Evolutionary conservation across 108 stramenopile species (phyloP).

Genomic region (Skeletonema potamos): DNA sequence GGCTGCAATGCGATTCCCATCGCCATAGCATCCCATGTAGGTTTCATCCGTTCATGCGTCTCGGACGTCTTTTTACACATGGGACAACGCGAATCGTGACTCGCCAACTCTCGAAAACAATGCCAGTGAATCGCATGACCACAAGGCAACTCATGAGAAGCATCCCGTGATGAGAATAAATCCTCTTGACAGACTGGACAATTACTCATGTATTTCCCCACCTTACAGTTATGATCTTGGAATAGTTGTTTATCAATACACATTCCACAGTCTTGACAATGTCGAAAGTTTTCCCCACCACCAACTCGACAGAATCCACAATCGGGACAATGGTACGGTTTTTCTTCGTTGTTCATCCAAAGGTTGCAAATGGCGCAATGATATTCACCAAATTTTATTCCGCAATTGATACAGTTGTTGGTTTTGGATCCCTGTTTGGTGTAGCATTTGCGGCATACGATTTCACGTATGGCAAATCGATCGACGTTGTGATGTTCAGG

Average conservation of each 20-base stretch:
- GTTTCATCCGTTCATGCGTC: conserved; percentile 81
- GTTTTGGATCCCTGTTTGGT: conserved; percentile 63
- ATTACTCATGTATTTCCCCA: conserved; percentile 88
- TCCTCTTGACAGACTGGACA: conserved; percentile 90
- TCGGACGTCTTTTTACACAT: conserved; percentile 90
- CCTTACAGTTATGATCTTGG: conserved; percentile 78
- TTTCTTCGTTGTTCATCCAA: conserved; percentile 86
- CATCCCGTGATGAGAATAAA: conserved; percentile 74
- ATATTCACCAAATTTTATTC: conserved; percentile 80
- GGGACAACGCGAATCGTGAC: conserved; percentile 81
- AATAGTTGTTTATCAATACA: conserved; percentile 83
- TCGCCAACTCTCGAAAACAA: conserved; percentile 76
- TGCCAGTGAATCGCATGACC: conserved; percentile 91
- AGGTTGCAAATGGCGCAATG: conserved; percentile 86
- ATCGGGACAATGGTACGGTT: conserved; percentile 81
- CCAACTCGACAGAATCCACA: conserved; percentile 91
- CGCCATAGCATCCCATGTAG: conserved; percentile 84
- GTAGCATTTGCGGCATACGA: conserved; percentile 78
- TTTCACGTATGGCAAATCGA: conserved; percentile 72
- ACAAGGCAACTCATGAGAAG: conserved; percentile 86
- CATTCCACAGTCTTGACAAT: conserved; percentile 89
- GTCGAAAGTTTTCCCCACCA: conserved; percentile 81
- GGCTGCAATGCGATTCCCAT: conserved; percentile 76
- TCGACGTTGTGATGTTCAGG: conserved; percentile 77
- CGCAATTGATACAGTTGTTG: conserved; percentile 82